These are phyloP conservation scores for Torrubiellomyces zombiae DNA, from an alignment of 2,329 filamentous ascomycete species.

Conservation along the genomic window DNA sequence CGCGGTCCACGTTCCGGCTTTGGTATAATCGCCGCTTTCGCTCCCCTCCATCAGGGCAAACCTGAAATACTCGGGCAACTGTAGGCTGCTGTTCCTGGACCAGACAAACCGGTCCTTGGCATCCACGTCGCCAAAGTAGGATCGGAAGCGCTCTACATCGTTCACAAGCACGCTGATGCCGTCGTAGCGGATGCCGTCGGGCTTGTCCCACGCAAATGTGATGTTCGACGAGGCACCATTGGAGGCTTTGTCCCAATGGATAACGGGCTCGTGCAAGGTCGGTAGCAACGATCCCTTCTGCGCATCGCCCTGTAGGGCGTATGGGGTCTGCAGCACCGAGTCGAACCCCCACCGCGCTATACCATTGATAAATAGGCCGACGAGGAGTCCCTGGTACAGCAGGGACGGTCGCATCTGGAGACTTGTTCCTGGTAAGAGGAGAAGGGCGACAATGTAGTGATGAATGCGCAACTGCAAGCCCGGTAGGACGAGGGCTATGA, in stretches of 20 bases:
- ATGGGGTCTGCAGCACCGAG: conserved; percentile 67
- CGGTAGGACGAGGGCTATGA: conserved; percentile 57
- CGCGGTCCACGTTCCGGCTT: conserved; percentile 52
- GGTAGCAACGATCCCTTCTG: conserved; percentile 47
- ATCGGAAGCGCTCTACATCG: conserved; percentile 67
- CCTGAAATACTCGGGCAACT: conserved; percentile 54
- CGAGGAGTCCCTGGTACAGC: conserved; percentile 73
- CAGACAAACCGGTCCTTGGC: conserved; percentile 36
- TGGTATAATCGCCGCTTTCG: conserved; percentile 52
- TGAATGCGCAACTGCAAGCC: conserved; percentile 75
- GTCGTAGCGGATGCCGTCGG: conserved; percentile 38
- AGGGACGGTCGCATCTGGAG: conserved; percentile 76
- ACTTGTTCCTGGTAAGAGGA: conserved; percentile 74
- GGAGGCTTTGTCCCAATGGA: conserved; percentile 27
- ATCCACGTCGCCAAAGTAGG: conserved; percentile 44
- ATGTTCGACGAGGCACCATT: conserved; percentile 39
- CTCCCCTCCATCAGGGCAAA: conserved; percentile 59
- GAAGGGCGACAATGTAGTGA: conserved; percentile 79
- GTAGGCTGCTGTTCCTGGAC: conserved; percentile 28
- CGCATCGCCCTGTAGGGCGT: conserved; percentile 51
- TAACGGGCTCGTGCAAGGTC: conserved; percentile 27
- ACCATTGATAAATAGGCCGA: conserved; percentile 89
- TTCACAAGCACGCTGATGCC: conserved; percentile 71
- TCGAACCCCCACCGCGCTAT: conserved; percentile 91
- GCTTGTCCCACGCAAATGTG: conserved; percentile 37